These are phyloP conservation scores for Irpex sp. DNA, from an alignment of 1,284 basidiomycete species.

Conservation along the genomic window DNA sequence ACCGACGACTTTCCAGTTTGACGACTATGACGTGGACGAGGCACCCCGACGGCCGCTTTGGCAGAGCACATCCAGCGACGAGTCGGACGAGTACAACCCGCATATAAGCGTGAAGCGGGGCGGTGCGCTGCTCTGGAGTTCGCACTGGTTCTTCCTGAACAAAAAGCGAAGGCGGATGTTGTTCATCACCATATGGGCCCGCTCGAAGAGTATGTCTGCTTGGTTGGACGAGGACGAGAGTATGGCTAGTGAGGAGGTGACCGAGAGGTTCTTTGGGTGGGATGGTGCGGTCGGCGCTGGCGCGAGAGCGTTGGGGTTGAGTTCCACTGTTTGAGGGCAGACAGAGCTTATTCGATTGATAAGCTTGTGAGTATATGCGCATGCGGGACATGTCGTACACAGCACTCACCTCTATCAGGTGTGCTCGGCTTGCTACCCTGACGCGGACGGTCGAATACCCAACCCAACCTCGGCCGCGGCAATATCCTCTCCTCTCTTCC, in stretches of 20 bases:
- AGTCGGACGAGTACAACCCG: constrained; percentile 19
- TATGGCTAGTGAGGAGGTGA: constrained; percentile 24
- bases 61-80: constrained; percentile 29
- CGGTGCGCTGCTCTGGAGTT: constrained; percentile 93
- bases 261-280: constrained; percentile 66
- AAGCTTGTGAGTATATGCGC: background rate
- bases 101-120: constrained; percentile 32
- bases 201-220: constrained; percentile 59
- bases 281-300: constrained; percentile 72
- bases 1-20: constrained; percentile 69
- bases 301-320: constrained; percentile 68
- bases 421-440: background rate
- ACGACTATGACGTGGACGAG: constrained; percentile 76
- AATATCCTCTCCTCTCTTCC: background rate
- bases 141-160: constrained; percentile 97
- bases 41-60: constrained; percentile 35
- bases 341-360: background rate
- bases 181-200: constrained; percentile 93
- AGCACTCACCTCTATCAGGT: background rate
- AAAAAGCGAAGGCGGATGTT: constrained; percentile 90
- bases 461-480: background rate
- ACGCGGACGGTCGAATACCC: background rate
- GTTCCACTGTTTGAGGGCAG: constrained; percentile 19
- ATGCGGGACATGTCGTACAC: constrained; percentile 3
- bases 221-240: constrained; percentile 43